These are phyloP conservation scores for Aciculosporium take DNA, from an alignment of 2,329 filamentous ascomycete species.

Conservation along the genomic window DNA sequence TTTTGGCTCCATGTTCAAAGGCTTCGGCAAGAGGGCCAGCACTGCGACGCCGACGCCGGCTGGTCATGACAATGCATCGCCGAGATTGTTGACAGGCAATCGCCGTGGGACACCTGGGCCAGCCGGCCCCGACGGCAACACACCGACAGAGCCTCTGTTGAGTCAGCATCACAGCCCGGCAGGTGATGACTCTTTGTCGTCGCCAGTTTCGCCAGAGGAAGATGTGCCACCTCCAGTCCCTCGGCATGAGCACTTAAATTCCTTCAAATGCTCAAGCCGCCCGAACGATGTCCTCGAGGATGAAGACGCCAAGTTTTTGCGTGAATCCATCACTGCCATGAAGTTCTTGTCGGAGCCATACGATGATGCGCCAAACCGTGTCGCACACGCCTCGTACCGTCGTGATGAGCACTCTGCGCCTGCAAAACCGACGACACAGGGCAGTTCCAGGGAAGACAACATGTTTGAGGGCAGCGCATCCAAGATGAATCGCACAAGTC, in stretches of 20 bases:
- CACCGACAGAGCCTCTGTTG: conserved; percentile 30
- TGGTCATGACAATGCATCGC: conserved; percentile 23
- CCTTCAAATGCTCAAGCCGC: conserved; percentile 18
- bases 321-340: conserved; percentile 36
- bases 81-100: conserved; percentile 32
- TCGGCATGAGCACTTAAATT: conserved; percentile 17
- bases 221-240: conserved; percentile 18
- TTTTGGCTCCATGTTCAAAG: conserved; percentile 40
- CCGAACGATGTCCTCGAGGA: conserved; percentile 30
- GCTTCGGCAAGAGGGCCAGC: conserved; percentile 41
- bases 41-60: conserved; percentile 32
- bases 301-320: conserved; percentile 38
- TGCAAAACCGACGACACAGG: conserved; percentile 15
- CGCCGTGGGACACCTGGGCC: conserved; percentile 30
- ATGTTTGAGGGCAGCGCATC: conserved; percentile 36
- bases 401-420: conserved; percentile 24
- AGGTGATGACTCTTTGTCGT: conserved; percentile 20
- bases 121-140: conserved; percentile 30
- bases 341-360: conserved; percentile 25
- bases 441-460: conserved; percentile 34
- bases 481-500: conserved; percentile 22
- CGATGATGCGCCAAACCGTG: conserved; percentile 10
- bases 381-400: conserved; percentile 19
- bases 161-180: conserved; percentile 38
- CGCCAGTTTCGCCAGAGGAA: background rate